These are phyloP conservation scores for Pseudodiploospora longispora DNA, from an alignment of 2,329 filamentous ascomycete species.

Conservation along the genomic window DNA sequence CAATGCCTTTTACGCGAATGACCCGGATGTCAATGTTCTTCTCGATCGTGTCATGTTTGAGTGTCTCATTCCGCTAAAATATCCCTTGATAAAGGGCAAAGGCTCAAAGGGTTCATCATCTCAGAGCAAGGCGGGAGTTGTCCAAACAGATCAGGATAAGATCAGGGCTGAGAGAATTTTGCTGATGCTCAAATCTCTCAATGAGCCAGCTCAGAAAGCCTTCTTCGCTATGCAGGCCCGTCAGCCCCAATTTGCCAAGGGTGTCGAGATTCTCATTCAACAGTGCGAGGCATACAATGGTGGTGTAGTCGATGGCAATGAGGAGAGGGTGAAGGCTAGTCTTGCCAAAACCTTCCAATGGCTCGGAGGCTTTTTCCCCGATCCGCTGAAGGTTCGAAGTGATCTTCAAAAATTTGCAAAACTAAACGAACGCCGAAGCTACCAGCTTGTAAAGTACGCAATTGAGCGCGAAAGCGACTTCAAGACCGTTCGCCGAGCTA, in stretches of 20 bases:
- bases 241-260: constrained; percentile 65
- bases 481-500: constrained; percentile 78
- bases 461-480: constrained; percentile 85
- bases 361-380: constrained; percentile 67
- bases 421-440: constrained; percentile 79
- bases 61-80: constrained; percentile 79
- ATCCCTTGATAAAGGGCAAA: constrained; percentile 59
- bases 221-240: constrained; percentile 81
- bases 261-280: constrained; percentile 68
- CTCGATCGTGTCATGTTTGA: constrained; percentile 83
- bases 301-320: constrained; percentile 67
- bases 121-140: constrained; percentile 30
- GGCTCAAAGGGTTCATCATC: constrained; percentile 50
- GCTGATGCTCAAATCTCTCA: constrained; percentile 69
- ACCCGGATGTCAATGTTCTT: constrained; percentile 74
- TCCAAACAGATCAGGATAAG: constrained; percentile 60
- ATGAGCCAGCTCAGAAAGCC: constrained; percentile 70
- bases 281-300: constrained; percentile 88
- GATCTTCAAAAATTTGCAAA: constrained; percentile 90
- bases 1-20: constrained; percentile 84
- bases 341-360: constrained; percentile 67
- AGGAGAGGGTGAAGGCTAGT: constrained; percentile 59
- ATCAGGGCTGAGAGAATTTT: constrained; percentile 80
- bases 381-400: constrained; percentile 59
- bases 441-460: constrained; percentile 80